These are phyloP conservation scores for Suillus subaureus DNA, from an alignment of 768 basidiomycete species.

Conservation along the genomic window DNA sequence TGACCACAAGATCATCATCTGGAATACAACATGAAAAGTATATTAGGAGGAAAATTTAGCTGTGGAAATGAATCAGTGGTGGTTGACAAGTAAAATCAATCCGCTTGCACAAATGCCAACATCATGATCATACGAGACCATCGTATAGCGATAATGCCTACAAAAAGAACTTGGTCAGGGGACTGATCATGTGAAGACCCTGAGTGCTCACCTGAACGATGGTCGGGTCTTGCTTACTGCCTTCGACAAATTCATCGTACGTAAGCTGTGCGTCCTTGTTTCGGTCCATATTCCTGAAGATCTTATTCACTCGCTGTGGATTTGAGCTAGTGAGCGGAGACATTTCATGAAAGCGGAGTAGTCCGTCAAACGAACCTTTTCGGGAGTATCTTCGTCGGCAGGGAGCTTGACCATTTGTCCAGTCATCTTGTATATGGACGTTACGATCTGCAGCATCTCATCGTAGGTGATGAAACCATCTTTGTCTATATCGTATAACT, in stretches of 20 bases:
- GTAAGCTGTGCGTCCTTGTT: constrained; percentile 93
- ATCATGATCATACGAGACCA: constrained; percentile 63
- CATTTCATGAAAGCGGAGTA: constrained; percentile 15
- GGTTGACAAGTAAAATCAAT: neutral
- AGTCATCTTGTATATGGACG: constrained; percentile 99
- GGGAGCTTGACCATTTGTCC: constrained; percentile 99
- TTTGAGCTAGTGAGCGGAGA: constrained; percentile 9
- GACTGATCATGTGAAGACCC: constrained; percentile 12
- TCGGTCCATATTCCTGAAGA: constrained; percentile 96
- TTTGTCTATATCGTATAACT: constrained; percentile 98
- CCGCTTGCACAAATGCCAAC: constrained; percentile 5
- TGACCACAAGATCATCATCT: neutral
- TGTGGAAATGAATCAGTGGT: constrained; percentile 18
- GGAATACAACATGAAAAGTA: constrained; percentile 12
- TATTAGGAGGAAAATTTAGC: constrained; percentile 32
- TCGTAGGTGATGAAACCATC: constrained; percentile 98
- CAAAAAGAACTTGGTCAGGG: constrained; percentile 14
- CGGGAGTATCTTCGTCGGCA: constrained; percentile 98
- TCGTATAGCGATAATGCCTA: constrained; percentile 95
- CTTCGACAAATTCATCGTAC: constrained; percentile 97
- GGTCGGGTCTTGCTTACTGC: constrained; percentile 97
- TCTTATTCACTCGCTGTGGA: constrained; percentile 93
- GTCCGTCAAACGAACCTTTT: constrained; percentile 65
- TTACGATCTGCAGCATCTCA: constrained; percentile 98
- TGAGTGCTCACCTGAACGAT: constrained; percentile 82